Conservation (phyloP, 192 early-diverging fungal genomes). For the Coemansia erecta region DNA sequence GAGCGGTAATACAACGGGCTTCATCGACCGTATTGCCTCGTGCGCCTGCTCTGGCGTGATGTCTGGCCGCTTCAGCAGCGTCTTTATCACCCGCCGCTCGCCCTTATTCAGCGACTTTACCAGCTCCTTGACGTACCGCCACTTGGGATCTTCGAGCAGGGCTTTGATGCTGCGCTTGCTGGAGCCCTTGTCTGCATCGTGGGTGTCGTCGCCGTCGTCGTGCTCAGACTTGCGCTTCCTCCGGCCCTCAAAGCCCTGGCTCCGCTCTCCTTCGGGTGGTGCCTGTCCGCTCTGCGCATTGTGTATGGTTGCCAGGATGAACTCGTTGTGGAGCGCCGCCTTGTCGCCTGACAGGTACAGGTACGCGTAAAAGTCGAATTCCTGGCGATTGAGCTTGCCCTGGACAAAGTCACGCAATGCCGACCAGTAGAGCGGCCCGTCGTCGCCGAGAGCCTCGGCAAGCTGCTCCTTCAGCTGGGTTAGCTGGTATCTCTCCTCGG, state of each 20-base stretch:
- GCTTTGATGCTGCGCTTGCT: slow-evolving; percentile 56
- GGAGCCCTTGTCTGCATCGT: slow-evolving; percentile 20
- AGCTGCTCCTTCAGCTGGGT: slow-evolving; percentile 68
- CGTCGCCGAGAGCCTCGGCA: slow-evolving; percentile 71
- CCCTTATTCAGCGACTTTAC: slow-evolving; percentile 66
- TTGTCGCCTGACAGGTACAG: slow-evolving; percentile 57
- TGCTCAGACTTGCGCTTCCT: slow-evolving; percentile 37
- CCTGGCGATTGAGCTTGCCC: slow-evolving; percentile 72
- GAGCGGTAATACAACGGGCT: slow-evolving; percentile 53
- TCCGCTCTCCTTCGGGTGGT: slow-evolving; percentile 61
- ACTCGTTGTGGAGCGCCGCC: slow-evolving; percentile 66
- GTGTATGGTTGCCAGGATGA: slow-evolving; percentile 75
- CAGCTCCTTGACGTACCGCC: slow-evolving; percentile 65
- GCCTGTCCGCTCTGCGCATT: slow-evolving; percentile 68
- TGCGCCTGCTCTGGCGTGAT: slow-evolving; percentile 41
- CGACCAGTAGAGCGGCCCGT: slow-evolving; percentile 73
- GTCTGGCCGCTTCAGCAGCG: slow-evolving; percentile 55
- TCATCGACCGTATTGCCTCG: slow-evolving; percentile 38
- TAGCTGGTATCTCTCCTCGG: slow-evolving; percentile 50
- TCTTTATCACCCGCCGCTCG: slow-evolving; percentile 66
- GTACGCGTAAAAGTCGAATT: slow-evolving; percentile 79
- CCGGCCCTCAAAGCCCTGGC: slow-evolving; percentile 54
- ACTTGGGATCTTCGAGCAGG: slow-evolving; percentile 51
- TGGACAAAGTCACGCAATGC: slow-evolving; percentile 72
- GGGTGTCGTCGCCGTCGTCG: slow-evolving; percentile 12